phyloP scores from a whole-genome alignment of 441 rosid species.

The Geranium incanum region DNA sequence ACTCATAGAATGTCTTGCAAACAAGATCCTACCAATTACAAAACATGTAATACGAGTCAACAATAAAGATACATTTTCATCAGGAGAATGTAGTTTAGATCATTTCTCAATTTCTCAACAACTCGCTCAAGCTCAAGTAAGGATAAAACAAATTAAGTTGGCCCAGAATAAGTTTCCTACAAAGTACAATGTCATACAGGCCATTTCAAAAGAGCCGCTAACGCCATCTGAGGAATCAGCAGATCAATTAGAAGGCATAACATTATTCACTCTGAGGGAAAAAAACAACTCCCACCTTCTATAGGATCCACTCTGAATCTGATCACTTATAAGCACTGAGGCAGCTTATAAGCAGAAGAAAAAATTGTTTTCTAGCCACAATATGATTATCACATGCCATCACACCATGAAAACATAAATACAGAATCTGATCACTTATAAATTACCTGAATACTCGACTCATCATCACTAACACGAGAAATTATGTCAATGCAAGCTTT shows the following conservation, averaged over 20 bases:
- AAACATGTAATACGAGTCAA: not conserved
- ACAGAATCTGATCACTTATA: not conserved
- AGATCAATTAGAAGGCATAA: not conserved
- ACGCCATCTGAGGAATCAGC: not conserved
- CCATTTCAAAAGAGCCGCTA: not conserved
- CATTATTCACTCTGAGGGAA: not conserved
- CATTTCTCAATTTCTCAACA: not conserved
- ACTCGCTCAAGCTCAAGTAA: not conserved
- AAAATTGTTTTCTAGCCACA: not conserved
- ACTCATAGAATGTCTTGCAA: slow-evolving; percentile 96
- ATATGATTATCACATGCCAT: not conserved
- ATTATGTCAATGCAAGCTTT: slow-evolving; percentile 88
- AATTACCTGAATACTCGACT: slow-evolving; percentile 90
- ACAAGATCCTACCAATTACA: slow-evolving; percentile 70
- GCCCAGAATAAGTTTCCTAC: not conserved
- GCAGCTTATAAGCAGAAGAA: slow-evolving; percentile 1
- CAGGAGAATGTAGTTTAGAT: not conserved
- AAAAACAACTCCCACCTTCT: not conserved
- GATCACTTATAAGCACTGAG: not conserved
- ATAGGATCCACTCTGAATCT: not conserved
- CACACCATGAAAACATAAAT: not conserved
- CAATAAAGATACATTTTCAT: not conserved
- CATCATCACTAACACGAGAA: slow-evolving; percentile 93
- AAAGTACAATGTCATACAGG: not conserved
- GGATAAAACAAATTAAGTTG: not conserved